Conservation (phyloP, 2,329 filamentous ascomycete genomes). For the Neonectria neomacrospora region DNA sequence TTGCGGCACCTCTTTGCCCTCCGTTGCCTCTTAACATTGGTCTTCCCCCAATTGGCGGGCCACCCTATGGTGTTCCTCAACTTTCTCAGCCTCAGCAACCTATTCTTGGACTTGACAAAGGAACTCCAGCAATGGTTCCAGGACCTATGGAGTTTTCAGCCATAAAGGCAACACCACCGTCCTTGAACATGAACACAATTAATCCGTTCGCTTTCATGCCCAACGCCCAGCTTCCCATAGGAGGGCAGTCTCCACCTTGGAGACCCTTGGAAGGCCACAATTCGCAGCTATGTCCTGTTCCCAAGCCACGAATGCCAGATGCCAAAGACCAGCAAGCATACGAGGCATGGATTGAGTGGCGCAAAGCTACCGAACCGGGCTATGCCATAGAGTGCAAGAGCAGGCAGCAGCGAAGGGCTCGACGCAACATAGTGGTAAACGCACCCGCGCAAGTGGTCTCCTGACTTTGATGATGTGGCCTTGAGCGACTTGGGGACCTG, state of each 20-base stretch:
- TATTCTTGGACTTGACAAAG: neutral
- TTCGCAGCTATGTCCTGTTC: slow-evolving; percentile 40
- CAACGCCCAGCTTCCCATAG: slow-evolving; percentile 1
- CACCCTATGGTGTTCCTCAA: neutral
- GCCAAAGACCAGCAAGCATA: slow-evolving; percentile 57
- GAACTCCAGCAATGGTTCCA: neutral
- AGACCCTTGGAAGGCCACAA: neutral
- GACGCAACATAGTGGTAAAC: slow-evolving; percentile 34
- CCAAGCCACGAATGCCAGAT: slow-evolving; percentile 56
- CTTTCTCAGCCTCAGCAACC: neutral
- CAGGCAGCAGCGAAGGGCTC: slow-evolving; percentile 54
- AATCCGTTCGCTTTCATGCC: neutral
- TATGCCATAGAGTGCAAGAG: slow-evolving; percentile 59
- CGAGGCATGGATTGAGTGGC: slow-evolving; percentile 61
- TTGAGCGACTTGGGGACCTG: neutral
- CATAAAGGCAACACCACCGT: neutral
- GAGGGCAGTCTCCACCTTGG: slow-evolving; percentile 2
- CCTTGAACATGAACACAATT: neutral
- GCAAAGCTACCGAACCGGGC: slow-evolving; percentile 59
- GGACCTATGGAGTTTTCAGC: neutral
- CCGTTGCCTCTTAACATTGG: neutral
- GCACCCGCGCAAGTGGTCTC: neutral
- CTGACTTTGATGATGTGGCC: slow-evolving; percentile 5
- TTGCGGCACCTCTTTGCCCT: slow-evolving; percentile 6
- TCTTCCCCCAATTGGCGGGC: neutral